Evolutionary conservation across 495 filamentous ascomycete species (phyloP).

Genomic region (Annulohypoxylon bovei): DNA sequence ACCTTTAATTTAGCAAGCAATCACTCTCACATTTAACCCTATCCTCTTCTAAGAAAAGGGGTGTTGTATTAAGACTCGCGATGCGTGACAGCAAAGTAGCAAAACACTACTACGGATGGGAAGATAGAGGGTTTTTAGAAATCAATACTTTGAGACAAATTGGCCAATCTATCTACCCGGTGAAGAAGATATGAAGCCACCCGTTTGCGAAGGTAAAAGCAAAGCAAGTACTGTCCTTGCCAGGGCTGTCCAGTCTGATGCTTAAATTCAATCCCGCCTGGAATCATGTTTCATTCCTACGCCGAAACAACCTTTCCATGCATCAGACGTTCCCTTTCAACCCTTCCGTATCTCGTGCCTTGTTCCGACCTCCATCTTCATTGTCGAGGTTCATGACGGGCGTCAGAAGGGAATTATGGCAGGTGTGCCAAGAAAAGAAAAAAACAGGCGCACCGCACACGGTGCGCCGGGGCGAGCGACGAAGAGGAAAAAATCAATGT

Average conservation of each 20-base stretch:
- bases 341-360: slow-evolving; percentile 34
- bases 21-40: background rate
- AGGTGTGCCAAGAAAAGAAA: slow-evolving; percentile 26
- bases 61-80: background rate
- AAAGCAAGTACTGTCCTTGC: slow-evolving; percentile 35
- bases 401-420: slow-evolving; percentile 35
- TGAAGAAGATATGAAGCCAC: slow-evolving; percentile 29
- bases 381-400: slow-evolving; percentile 34
- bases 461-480: slow-evolving; percentile 17
- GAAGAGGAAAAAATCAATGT: slow-evolving; percentile 28
- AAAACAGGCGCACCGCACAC: slow-evolving; percentile 6
- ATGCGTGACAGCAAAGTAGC: background rate
- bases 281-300: slow-evolving; percentile 43
- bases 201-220: slow-evolving; percentile 30
- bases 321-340: slow-evolving; percentile 33
- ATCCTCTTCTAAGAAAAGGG: background rate
- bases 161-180: slow-evolving; percentile 48
- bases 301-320: slow-evolving; percentile 48
- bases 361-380: slow-evolving; percentile 33
- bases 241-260: slow-evolving; percentile 39
- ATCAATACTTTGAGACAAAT: slow-evolving; percentile 41
- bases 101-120: slow-evolving; percentile 4
- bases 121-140: slow-evolving; percentile 2
- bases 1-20: background rate
- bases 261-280: slow-evolving; percentile 28